Evolutionary conservation across 805 yeast genomes (phyloP).

Genomic region (Candida wancherniae): DNA sequence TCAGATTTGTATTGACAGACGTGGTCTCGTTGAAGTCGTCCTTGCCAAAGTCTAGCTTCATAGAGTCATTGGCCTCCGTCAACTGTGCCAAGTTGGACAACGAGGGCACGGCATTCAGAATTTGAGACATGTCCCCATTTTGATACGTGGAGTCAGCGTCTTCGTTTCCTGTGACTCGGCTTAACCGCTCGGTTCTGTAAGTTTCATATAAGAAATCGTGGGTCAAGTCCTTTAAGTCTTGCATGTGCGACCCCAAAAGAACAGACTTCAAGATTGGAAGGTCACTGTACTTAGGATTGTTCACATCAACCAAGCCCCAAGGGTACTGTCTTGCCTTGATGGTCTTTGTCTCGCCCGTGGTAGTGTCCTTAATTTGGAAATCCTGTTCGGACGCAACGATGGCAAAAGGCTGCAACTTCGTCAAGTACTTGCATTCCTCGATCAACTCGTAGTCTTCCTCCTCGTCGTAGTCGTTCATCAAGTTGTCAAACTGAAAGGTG

Average conservation of each 20-base stretch:
- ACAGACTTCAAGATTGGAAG: slow-evolving; percentile 61
- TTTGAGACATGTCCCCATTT: slow-evolving; percentile 17
- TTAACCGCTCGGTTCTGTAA: slow-evolving; percentile 72
- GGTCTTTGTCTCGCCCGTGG: slow-evolving; percentile 39
- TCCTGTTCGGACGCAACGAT: slow-evolving; percentile 61
- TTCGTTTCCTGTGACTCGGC: slow-evolving; percentile 47
- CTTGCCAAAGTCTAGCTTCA: slow-evolving; percentile 7
- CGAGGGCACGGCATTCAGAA: slow-evolving; percentile 41
- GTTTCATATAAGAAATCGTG: slow-evolving; percentile 73
- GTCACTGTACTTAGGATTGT: slow-evolving; percentile 49
- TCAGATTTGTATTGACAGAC: slow-evolving; percentile 19
- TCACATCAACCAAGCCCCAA: slow-evolving; percentile 65
- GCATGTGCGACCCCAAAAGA: slow-evolving; percentile 75
- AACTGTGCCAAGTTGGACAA: slow-evolving; percentile 59
- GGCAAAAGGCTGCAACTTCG: slow-evolving; percentile 72
- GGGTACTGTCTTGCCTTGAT: slow-evolving; percentile 66
- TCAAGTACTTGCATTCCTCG: slow-evolving; percentile 60
- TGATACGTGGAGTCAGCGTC: slow-evolving; percentile 18
- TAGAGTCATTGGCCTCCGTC: slow-evolving; percentile 18
- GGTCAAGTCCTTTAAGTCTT: slow-evolving; percentile 76
- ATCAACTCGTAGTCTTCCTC: slow-evolving; percentile 73
- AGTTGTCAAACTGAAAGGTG: slow-evolving; percentile 63
- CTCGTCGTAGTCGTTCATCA: slow-evolving; percentile 49
- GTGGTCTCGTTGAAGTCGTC: slow-evolving; percentile 15
- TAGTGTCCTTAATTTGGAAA: slow-evolving; percentile 35